Conservation (phyloP, 208 protist species). For the Trypanosoma cruzi region DNA sequence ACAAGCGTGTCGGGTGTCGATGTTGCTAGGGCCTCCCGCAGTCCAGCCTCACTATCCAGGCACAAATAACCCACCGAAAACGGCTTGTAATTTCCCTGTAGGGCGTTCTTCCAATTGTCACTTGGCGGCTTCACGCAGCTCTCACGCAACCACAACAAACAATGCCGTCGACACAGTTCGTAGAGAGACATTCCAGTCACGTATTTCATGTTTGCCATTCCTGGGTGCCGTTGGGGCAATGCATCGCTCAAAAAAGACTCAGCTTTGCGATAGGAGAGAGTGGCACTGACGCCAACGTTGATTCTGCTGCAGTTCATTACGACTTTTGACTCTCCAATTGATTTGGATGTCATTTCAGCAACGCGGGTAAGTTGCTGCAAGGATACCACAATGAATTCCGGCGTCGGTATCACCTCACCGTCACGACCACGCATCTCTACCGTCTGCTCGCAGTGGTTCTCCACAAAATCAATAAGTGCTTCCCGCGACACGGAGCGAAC, state of each 20-base stretch:
- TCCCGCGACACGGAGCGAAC: constrained; percentile 51
- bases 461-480: constrained; percentile 55
- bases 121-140: constrained; percentile 36
- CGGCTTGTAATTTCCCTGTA: constrained; percentile 52
- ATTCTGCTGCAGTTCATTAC: constrained; percentile 50
- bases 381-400: constrained; percentile 78
- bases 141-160: constrained; percentile 70
- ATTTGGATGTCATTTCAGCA: constrained; percentile 12
- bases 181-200: constrained; percentile 55
- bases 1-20: constrained; percentile 31
- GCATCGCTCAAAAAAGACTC: constrained; percentile 50
- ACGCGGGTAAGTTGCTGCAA: constrained; percentile 36
- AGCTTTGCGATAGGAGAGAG: constrained; percentile 69
- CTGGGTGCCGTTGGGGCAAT: constrained; percentile 42
- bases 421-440: constrained; percentile 58
- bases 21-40: constrained; percentile 27
- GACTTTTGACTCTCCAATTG: constrained; percentile 15
- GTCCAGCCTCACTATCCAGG: constrained; percentile 43
- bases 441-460: constrained; percentile 70
- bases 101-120: constrained; percentile 30
- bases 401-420: constrained; percentile 54
- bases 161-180: constrained; percentile 67
- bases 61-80: constrained; percentile 77
- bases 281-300: constrained; percentile 56
- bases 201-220: constrained; percentile 43